A percentile compares a stretch with the other conserved stretches of the same genome.
These are phyloP conservation scores for Dendrothele bispora DNA, from an alignment of 768 basidiomycete genomes.

Conservation along the genomic window DNA sequence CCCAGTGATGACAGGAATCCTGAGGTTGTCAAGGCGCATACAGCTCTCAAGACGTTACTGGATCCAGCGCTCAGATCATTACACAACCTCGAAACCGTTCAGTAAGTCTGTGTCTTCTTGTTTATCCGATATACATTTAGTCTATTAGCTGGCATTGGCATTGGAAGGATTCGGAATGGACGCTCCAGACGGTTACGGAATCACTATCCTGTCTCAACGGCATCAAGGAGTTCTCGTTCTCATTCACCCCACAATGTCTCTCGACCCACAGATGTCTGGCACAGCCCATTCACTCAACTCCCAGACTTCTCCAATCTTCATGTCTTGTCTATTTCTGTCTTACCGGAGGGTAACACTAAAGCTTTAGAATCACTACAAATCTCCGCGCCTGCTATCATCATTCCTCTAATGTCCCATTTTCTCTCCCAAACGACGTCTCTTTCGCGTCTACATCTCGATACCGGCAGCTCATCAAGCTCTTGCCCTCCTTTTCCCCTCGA, in stretches of 20 bases:
- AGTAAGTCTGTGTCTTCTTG: background rate
- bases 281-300: background rate
- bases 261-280: no score
- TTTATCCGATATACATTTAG: no score
- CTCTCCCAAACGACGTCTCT: background rate
- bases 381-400: background rate
- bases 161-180: conserved; percentile 2
- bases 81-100: background rate
- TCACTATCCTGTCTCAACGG: background rate
- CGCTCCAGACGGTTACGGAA: background rate
- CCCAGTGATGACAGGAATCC: no score
- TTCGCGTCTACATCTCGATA: background rate
- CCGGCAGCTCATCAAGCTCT: background rate
- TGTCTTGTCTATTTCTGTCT: background rate
- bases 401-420: background rate
- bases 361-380: no score
- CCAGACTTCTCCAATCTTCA: background rate
- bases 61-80: background rate
- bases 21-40: background rate
- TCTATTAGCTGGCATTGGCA: conserved; percentile 1
- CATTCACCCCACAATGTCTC: no score
- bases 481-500: background rate
- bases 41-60: background rate
- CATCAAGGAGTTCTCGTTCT: background rate
- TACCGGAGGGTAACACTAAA: no score